Evolutionary conservation across 176 grass and related monocot genomes (phyloP).

Genomic region (Raddia distichophylla): DNA sequence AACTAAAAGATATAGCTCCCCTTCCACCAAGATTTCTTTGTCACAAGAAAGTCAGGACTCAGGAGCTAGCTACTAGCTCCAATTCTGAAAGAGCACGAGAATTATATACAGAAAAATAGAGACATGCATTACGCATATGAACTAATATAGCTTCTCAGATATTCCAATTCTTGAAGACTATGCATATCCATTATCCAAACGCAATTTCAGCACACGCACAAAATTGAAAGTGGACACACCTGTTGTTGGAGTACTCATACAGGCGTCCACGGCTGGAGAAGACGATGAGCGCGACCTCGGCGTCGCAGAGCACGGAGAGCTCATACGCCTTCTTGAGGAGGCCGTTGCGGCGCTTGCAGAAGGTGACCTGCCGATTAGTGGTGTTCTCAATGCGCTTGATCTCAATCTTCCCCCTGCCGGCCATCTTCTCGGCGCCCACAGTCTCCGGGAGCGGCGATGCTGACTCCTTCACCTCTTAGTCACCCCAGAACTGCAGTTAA

Average conservation of each 20-base stretch:
- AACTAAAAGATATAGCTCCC: conserved; percentile 35
- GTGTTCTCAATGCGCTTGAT: conserved; percentile 86
- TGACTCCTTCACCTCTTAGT: conserved; percentile 32
- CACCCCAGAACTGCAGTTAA: conserved; percentile 24
- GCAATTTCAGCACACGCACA: too few species aligned
- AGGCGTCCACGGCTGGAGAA: conserved; percentile 77
- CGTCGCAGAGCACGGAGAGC: conserved; percentile 36
- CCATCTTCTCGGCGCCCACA: conserved; percentile 40
- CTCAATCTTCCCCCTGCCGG: conserved; percentile 63
- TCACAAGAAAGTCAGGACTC: conserved; percentile 29
- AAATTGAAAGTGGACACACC: conserved; percentile 2
- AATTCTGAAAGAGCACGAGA: conserved; percentile 24
- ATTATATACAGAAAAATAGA: background rate
- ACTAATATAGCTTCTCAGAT: background rate
- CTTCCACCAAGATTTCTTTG: conserved; percentile 3
- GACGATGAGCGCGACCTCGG: conserved; percentile 65
- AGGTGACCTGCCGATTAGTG: conserved; percentile 77
- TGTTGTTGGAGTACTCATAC: conserved; percentile 85
- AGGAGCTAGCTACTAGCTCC: conserved; percentile 32
- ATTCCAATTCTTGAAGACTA: background rate
- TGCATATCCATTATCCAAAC: background rate
- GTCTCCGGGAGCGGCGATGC: background rate
- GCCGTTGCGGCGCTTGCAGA: conserved; percentile 84
- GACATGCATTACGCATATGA: too few species aligned
- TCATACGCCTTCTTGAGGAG: conserved; percentile 87